Base-by-base conservation (phyloP, 225 moss, liverwort and hornwort genomes). In the Sphagnum contortum region DNA sequence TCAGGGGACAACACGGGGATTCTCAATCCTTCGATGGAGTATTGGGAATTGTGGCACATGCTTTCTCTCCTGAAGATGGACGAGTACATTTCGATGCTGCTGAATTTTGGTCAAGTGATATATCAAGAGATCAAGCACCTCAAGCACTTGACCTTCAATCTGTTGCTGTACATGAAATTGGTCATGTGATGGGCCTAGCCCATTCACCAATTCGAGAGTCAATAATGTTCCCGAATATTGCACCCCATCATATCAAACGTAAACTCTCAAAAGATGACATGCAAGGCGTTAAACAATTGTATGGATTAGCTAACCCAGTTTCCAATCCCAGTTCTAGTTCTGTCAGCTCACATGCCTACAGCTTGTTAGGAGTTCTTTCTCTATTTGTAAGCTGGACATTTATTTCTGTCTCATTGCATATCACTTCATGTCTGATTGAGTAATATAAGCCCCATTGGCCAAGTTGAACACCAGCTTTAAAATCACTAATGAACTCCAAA, bases 201-300 rank as follows among this genome's bases (percentile, higher is more conserved):
- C 86, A 82, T 50, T 86, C 82, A 4, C 76, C 73, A 8, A 54
- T 74, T 50, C 68, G 68, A 1, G 7, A 77, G n/a, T 82, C 82
- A 5, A 79, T 86, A 49, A 82, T 86, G 86, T 86, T 79, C 70
- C 82, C 79, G 50, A 86, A 63, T 66, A 79, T 86, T 68, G 72
- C 76, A 11, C 79, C 82, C 4, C 76, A 70, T 63, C 76, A 70
- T 47, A 66, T 68, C 12, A 86, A 48, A 71, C 74, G 73, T 5
- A 57, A 50, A 14, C 76, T 82, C 62, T 76, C 82, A 3, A 72
- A 76, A 4, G 82, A 82, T 48, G 86, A 82, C 45, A 70, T 82
- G 6, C 68, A 70, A 62, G 86, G 82, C 12, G 68, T 74, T 51
- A 79, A 68, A 69, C 57, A 72, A 49, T 48, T 82, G 50, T 82